These are phyloP conservation scores for Dispira simplex DNA, from an alignment of 192 early-diverging fungal species.

Conservation along the genomic window DNA sequence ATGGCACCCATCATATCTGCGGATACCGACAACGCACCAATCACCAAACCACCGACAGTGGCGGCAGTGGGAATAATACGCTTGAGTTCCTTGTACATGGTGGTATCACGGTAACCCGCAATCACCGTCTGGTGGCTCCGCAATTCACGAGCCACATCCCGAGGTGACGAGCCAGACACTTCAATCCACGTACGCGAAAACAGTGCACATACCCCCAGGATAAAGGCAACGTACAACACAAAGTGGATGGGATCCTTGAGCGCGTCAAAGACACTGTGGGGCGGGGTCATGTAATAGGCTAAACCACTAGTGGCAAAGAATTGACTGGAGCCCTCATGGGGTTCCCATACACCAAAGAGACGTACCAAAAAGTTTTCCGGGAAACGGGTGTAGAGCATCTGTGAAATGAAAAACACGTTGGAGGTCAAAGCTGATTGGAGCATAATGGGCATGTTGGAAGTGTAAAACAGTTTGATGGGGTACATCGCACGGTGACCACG, in stretches of 20 bases:
- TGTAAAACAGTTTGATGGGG: conserved; percentile 99
- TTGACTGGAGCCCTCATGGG: conserved; percentile 88
- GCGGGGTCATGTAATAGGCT: conserved; percentile 98
- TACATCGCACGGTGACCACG: conserved; percentile 97
- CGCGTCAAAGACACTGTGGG: conserved; percentile 67
- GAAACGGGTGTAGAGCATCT: conserved; percentile 96
- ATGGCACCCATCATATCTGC: conserved; percentile 98
- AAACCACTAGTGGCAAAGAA: conserved; percentile 85
- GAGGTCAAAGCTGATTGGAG: conserved; percentile 94
- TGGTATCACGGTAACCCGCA: conserved; percentile 81
- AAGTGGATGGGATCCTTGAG: conserved; percentile 92
- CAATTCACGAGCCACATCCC: conserved; percentile 95
- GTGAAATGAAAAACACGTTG: conserved; percentile 96
- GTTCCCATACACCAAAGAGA: conserved; percentile 93
- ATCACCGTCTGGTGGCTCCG: conserved; percentile 96
- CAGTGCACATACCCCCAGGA: conserved; percentile 89
- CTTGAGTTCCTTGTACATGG: conserved; percentile 99
- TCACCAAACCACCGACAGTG: conserved; percentile 90
- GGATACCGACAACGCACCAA: conserved; percentile 87
- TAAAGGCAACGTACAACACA: conserved; percentile 81
- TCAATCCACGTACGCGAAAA: conserved; percentile 99
- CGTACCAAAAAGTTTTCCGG: conserved; percentile 88
- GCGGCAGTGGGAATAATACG: conserved; percentile 96
- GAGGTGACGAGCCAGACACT: conserved; percentile 91
- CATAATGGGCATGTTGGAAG: conserved; percentile 99